Conservation (phyloP, 441 rosid genomes). For the Pelargonium australe region DNA sequence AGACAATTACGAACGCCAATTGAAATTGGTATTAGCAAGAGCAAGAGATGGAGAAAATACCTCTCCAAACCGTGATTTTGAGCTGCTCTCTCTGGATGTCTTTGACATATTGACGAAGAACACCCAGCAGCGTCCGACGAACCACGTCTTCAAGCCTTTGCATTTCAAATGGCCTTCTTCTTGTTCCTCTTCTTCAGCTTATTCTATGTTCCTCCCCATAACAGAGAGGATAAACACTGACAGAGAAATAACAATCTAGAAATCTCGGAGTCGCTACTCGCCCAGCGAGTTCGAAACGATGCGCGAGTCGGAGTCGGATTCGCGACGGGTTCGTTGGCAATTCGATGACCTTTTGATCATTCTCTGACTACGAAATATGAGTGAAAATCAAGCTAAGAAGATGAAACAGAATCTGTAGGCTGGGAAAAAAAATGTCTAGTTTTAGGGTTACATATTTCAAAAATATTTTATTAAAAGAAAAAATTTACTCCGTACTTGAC, state of each 20-base stretch:
- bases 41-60: background rate
- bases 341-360: too few species aligned
- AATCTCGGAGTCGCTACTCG: too few species aligned
- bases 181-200: background rate
- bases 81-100: constrained; percentile 74
- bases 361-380: too few species aligned
- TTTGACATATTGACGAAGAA: constrained; percentile 79
- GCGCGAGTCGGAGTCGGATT: too few species aligned
- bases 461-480: too few species aligned
- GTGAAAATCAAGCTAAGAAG: too few species aligned
- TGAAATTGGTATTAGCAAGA: background rate
- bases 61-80: constrained; percentile 72
- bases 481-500: too few species aligned
- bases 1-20: background rate
- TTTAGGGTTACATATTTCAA: too few species aligned
- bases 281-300: too few species aligned
- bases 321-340: too few species aligned
- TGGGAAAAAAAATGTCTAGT: too few species aligned
- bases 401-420: too few species aligned
- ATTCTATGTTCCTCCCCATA: background rate
- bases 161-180: constrained; percentile 6
- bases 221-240: background rate
- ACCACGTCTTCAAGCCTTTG: constrained; percentile 71
- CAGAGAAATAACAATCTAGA: background rate
- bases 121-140: constrained; percentile 58